phyloP scores from a whole-genome alignment of 768 basidiomycete species.

The Trichaptum fuscoviolaceum region DNA sequence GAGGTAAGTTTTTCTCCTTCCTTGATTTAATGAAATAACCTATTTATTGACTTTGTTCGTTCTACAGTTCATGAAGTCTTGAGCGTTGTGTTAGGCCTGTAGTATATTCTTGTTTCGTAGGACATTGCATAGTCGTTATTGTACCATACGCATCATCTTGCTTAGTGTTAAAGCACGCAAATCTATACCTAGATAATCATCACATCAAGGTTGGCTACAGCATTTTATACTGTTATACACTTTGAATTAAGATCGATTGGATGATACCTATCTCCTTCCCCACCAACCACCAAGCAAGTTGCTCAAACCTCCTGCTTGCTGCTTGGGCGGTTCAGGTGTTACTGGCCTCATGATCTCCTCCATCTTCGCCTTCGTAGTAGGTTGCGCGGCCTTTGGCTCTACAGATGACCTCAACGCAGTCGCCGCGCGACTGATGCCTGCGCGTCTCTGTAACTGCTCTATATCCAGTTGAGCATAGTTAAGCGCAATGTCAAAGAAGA shows the following conservation, averaged over 20 bases:
- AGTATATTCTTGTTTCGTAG: not conserved
- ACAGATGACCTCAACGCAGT: conserved; percentile 19
- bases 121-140: not conserved
- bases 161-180: not conserved
- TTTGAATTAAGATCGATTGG: not conserved
- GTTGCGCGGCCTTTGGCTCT: conserved; percentile 17
- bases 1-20: conserved; percentile 37
- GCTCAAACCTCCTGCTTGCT: conserved; percentile 51
- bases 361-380: conserved; percentile 44
- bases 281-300: conserved; percentile 80
- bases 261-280: conserved; percentile 35
- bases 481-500: conserved; percentile 92
- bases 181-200: not conserved
- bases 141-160: not conserved
- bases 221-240: not conserved
- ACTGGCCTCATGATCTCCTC: conserved; percentile 42
- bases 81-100: not conserved
- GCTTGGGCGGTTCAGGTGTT: conserved; percentile 44
- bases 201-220: not conserved
- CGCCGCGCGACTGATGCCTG: conserved; percentile 47
- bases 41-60: not conserved
- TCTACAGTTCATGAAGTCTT: conserved; percentile 1
- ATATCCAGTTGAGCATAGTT: conserved; percentile 89
- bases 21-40: not conserved
- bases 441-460: conserved; percentile 64